Evolutionary conservation across 1,139 yeast species (phyloP), one percentile per base, ranked within the genome.

Genomic region (Chernovozyma sophiae-reginae): DNA sequence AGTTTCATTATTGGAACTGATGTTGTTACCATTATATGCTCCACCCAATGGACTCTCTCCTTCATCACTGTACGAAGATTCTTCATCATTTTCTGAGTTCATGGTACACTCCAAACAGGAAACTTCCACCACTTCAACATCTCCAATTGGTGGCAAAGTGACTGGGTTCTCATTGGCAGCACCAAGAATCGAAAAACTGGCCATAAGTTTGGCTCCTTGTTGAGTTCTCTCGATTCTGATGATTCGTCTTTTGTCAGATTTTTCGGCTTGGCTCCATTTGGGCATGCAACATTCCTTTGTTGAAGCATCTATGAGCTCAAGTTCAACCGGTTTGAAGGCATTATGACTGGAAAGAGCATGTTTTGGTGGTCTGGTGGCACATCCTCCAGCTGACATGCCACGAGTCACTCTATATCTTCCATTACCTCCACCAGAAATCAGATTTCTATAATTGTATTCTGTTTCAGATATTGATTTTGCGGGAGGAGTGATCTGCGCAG

Each of bases 381-480:
- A 61, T 1, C 82, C 82, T 15, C 83, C 82, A 4, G 81, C 77
- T 24, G 77, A 72, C 12, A 76, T 61, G 7, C 83, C 83, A 43
- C 84, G 62, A 16, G 76, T 62, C 2, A 78, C 71, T 30, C 73
- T 60, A 47, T 64, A 74, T 30, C 66, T 55, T 32, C 26, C 31
- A 13, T 26, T 25, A n/a, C 37, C 36, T 10, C 37, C 37, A 6
- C 11, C 8, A 16, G 10, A 12, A 6, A 6, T 12, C 6, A 6
- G 10, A 13, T 13, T 16, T 13, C 18, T 13, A 16, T 26, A 26
- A 8, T 13, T 14, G 29, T 14, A 26, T 6, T 26, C 29, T 8
- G 8, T 6, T 13, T 26, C 29, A 14, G 29, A 16, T 6, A 26
- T 8, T 6, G 18, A 12, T 16, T 26, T 26, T 7, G 29, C 6